Percentiles rank a stretch among this genome's conserved stretches.
These are phyloP conservation scores for Bertia moriformis DNA, from an alignment of 2,329 filamentous ascomycete species.

Conservation along the genomic window DNA sequence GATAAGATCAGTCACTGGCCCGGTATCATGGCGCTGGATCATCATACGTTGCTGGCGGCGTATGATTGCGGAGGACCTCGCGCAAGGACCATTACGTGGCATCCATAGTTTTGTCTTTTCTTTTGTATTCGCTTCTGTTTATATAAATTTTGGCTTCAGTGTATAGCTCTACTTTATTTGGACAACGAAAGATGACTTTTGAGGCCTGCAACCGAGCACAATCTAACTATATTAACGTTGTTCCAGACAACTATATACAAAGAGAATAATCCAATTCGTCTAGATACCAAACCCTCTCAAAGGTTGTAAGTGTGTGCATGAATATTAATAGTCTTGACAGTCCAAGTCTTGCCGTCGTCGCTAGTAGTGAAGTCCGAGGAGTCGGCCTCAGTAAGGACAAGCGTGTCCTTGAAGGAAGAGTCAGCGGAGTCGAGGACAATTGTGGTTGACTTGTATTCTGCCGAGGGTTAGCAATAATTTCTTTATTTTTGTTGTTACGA, in stretches of 20 bases:
- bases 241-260: too few relatives aligned
- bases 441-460: slow-evolving; percentile 14
- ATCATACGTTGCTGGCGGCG: background rate
- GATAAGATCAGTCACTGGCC: slow-evolving; percentile 20
- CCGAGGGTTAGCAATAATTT: background rate
- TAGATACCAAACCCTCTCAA: too few relatives aligned
- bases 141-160: too few relatives aligned
- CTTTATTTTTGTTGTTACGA: background rate
- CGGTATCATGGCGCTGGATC: slow-evolving; percentile 12
- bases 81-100: background rate
- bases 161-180: too few relatives aligned
- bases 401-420: slow-evolving; percentile 10
- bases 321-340: slow-evolving; percentile 12
- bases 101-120: too few relatives aligned
- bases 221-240: too few relatives aligned
- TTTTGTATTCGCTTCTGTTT: too few relatives aligned
- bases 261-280: too few relatives aligned
- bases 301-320: slow-evolving; percentile 10
- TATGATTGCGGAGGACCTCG: background rate
- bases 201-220: too few relatives aligned
- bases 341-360: slow-evolving; percentile 12
- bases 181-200: too few relatives aligned
- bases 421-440: slow-evolving; percentile 13
- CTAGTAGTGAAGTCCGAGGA: slow-evolving; percentile 11
- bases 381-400: slow-evolving; percentile 11